Evolutionary conservation across 163 green algal genomes (phyloP), one percentile per base, ranked within the genome.

Genomic region (Scenedesmus sp.): DNA sequence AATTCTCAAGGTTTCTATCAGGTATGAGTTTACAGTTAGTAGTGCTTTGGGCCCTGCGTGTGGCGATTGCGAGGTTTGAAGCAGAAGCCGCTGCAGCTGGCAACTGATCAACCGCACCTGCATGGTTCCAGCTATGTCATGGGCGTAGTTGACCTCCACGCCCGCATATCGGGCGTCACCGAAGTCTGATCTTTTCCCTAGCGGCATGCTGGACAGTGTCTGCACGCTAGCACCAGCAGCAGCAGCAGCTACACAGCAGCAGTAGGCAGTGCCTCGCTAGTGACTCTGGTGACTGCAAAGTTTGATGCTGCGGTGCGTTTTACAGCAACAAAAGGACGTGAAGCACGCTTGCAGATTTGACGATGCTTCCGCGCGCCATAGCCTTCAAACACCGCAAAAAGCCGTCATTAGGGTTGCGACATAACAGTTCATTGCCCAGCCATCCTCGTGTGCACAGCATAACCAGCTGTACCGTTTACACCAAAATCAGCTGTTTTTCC

Each of bases 141-240:
- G 79, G 0, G 88, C 74, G 60, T 97, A 98, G 4, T 88, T 74
- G 2, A 98, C 73, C 16, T 98, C 94, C 2, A 97, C 74, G 18
- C 98, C 98, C 7, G 96, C 95, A 93, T 97, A 99, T 15, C 95
- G 96, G 13, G 97, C 96, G 88, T 99, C 98, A 2, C 97, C 97
- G 87, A 95, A 98, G 91, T 99, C 98, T 8, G 92, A 94, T 15
- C 98, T 90, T 83, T 98, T 97, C 0, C 96, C 98, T 4, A 99
- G 94, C 34, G 97, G 96, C 98, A 99, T 99, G 34, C 3, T 88
- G 70, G 67, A 8, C 56, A 88, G 46, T n/a, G 77, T n/a, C 10
- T 85, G 83, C 2, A 18, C 8, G n/a, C n/a, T 1, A 79, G 5
- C 23, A 79, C 10, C 34, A 84, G 6, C 26, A 83, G 34, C 46